Evolutionary conservation across 345 rosid genomes (phyloP), one percentile per base, ranked within the genome.

Genomic region (Aquilaria malaccensis): DNA sequence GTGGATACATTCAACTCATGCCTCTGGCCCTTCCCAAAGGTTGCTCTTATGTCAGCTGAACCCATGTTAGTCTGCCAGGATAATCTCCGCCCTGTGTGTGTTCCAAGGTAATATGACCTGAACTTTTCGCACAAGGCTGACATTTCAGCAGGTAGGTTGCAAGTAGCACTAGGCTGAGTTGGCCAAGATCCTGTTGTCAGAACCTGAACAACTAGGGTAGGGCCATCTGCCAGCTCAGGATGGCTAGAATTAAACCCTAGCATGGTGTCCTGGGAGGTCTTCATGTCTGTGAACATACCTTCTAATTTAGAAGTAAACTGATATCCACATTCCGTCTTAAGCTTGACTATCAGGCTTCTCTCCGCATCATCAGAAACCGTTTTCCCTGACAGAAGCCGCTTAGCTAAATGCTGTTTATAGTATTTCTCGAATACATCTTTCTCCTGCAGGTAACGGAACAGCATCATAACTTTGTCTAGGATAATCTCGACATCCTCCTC

Each of bases 61-160:
- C 99, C 99, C 99, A 88, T 94, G 81, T 94, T 94, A n/a, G 99
- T 94, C 74, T 94, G 99, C 99, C 99, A 94, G 7, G 99, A 80
- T 62, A 94, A 64, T 70, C 99, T 81, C 78, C 99, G 72, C 13
- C 99, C 99, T 4, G 90, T 94, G 59, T 90, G 99, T 47, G 97
- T 90, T 56, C 99, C 99, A 13, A 94, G 97, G 78, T 94, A 94
- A 70, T 83, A 81, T 4, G 95, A 83, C 33, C 97, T 82, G 72
- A 94, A 94, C 87, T 88, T 94, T 83, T 94, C 96, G 37, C 99
- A 94, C 12, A 94, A 67, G 30, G 79, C 85, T 13, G 89, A 80
- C 82, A 94, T 83, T 74, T 94, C 99, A 43, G 88, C 71, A 30
- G 99, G 99, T 73, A 94, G 81, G 67, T 94, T 90, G 76, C 97